Evolutionary conservation across 2,329 filamentous ascomycete species (phyloP).

Genomic region (Fusarium nelsonii): DNA sequence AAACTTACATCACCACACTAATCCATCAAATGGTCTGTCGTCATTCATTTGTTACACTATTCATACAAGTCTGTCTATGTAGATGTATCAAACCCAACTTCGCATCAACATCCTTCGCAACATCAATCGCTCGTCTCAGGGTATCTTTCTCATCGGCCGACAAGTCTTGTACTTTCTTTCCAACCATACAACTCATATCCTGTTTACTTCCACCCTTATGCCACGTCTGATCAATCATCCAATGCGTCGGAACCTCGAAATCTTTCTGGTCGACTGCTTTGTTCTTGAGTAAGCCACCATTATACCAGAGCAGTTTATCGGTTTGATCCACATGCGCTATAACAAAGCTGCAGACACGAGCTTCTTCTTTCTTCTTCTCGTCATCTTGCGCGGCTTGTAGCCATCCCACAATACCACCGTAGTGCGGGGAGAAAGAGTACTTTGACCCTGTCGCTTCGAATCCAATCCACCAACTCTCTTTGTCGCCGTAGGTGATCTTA

Average conservation of each 20-base stretch:
- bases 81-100: slow-evolving; percentile 13
- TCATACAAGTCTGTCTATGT: background rate
- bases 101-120: slow-evolving; percentile 29
- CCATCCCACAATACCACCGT: slow-evolving; percentile 58
- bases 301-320: slow-evolving; percentile 57
- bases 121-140: slow-evolving; percentile 18
- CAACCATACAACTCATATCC: slow-evolving; percentile 56
- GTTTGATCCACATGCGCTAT: slow-evolving; percentile 58
- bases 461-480: slow-evolving; percentile 61
- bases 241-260: slow-evolving; percentile 54
- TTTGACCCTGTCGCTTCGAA: slow-evolving; percentile 55
- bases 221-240: slow-evolving; percentile 58
- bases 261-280: slow-evolving; percentile 50
- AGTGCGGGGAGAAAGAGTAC: slow-evolving; percentile 58
- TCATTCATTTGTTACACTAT: background rate
- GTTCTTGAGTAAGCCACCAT: slow-evolving; percentile 58
- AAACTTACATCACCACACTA: rapidly evolving
- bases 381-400: background rate
- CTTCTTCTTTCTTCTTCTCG: slow-evolving; percentile 18
- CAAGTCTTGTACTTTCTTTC: slow-evolving; percentile 20
- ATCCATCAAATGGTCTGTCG: background rate
- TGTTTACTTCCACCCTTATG: slow-evolving; percentile 51
- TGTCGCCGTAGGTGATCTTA: slow-evolving; percentile 58
- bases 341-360: slow-evolving; percentile 55
- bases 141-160: slow-evolving; percentile 2